A percentile compares a stretch with the other conserved stretches of the same genome.
Conservation (phyloP, 768 basidiomycete genomes). For the Suillus brevipes region DNA sequence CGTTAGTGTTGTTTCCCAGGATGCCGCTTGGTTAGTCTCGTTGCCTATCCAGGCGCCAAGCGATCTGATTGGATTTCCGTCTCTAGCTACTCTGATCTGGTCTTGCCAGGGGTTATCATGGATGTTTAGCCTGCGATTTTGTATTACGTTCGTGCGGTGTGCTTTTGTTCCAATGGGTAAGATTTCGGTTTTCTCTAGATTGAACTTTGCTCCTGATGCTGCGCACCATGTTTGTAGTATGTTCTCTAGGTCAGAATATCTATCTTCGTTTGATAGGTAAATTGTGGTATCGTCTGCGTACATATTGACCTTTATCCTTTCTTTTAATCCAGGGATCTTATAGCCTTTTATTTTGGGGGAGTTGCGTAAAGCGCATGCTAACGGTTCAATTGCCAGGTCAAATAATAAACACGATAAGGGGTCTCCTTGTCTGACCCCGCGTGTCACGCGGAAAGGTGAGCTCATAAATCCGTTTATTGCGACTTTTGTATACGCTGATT, state of each 20-base stretch:
- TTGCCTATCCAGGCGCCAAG: too few species aligned
- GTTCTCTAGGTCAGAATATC: constrained; percentile 3
- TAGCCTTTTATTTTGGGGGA: constrained; percentile 17
- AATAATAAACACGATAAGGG: not conserved
- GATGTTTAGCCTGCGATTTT: not conserved
- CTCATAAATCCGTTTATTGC: not conserved
- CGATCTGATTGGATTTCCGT: too few species aligned
- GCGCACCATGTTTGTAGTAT: constrained; percentile 17
- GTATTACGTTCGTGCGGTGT: not conserved
- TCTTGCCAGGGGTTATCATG: too few species aligned
- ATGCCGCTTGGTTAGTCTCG: too few species aligned
- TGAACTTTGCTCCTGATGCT: constrained; percentile 19
- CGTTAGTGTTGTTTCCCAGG: too few species aligned
- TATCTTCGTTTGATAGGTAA: constrained; percentile 16
- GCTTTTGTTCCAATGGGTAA: constrained; percentile 5
- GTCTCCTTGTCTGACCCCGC: not conserved
- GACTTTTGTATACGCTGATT: not conserved
- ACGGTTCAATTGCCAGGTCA: rapidly evolving
- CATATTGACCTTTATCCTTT: not conserved
- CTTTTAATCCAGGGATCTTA: rapidly evolving
- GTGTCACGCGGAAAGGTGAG: not conserved
- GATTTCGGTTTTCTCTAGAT: constrained; percentile 23
- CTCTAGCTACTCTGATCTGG: too few species aligned
- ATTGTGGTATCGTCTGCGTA: not conserved
- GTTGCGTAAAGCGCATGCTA: constrained; percentile 14